Conservation (phyloP, 208 protist species). For the Angomonas deanei region DNA sequence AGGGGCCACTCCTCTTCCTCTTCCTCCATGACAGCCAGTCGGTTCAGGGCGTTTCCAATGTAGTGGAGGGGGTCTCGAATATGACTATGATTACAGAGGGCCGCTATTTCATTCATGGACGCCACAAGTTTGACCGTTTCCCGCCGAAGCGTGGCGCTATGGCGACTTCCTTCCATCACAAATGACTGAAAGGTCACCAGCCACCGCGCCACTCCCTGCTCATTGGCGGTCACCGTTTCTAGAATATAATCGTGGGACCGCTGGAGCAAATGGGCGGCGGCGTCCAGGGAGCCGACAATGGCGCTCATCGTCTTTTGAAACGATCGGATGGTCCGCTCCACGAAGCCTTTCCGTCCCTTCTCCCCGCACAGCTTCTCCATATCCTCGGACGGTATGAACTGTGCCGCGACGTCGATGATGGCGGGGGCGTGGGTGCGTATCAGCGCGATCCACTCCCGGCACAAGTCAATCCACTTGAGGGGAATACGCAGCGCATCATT, state of each 20-base stretch:
- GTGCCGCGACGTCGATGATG: slow-evolving; percentile 48
- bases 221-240: not conserved
- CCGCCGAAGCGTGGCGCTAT: slow-evolving; percentile 15
- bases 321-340: not conserved
- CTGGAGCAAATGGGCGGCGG: slow-evolving; percentile 22
- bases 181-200: slow-evolving; percentile 51
- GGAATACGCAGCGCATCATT: slow-evolving; percentile 19
- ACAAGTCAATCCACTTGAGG: slow-evolving; percentile 14
- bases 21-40: slow-evolving; percentile 9
- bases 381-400: not conserved
- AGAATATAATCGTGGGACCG: slow-evolving; percentile 12
- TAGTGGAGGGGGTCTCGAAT: slow-evolving; percentile 38
- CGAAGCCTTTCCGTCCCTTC: not conserved
- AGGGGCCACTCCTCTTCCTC: not conserved
- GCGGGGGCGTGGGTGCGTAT: slow-evolving; percentile 49
- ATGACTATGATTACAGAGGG: slow-evolving; percentile 25
- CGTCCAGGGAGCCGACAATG: slow-evolving; percentile 35
- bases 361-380: not conserved
- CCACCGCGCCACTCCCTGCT: slow-evolving; percentile 9
- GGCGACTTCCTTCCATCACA: slow-evolving; percentile 55
- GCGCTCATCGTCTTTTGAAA: slow-evolving; percentile 13
- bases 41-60: slow-evolving; percentile 25
- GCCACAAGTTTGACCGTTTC: slow-evolving; percentile 13
- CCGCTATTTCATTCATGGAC: slow-evolving; percentile 26
- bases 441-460: slow-evolving; percentile 16